These are phyloP conservation scores for Sutorius eximius DNA, from an alignment of 1,284 basidiomycete genomes.

Conservation along the genomic window DNA sequence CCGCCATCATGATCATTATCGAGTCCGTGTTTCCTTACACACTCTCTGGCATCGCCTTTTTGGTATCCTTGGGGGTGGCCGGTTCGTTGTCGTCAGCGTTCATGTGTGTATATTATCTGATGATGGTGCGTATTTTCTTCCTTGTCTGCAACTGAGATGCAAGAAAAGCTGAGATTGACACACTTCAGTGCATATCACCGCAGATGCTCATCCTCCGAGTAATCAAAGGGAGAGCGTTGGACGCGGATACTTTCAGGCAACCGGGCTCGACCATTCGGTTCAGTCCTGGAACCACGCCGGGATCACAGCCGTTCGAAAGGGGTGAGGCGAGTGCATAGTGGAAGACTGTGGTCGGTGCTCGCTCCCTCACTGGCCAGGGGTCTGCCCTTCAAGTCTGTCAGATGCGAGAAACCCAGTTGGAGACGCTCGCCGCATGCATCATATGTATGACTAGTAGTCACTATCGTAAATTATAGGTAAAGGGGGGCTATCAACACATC, in stretches of 20 bases:
- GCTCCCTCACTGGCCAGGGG: too few species aligned
- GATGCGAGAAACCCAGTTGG: background rate
- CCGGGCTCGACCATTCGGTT: slow-evolving; percentile 10
- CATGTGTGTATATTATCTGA: slow-evolving; percentile 16
- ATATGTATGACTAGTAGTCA: background rate
- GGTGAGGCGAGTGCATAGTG: background rate
- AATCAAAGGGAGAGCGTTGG: slow-evolving; percentile 16
- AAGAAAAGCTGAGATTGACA: background rate
- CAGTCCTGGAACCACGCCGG: background rate
- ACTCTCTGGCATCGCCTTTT: slow-evolving; percentile 27
- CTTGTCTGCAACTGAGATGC: too few species aligned
- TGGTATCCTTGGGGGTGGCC: slow-evolving; percentile 20
- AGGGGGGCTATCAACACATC: too few species aligned
- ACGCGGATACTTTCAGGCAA: slow-evolving; percentile 1
- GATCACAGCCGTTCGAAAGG: background rate
- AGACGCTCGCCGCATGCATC: too few species aligned
- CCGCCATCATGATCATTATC: slow-evolving; percentile 14
- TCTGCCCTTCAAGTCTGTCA: background rate
- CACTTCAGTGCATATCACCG: slow-evolving; percentile 30
- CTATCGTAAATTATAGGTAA: background rate
- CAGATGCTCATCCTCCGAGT: slow-evolving; percentile 31
- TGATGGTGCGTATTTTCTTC: slow-evolving; percentile 20
- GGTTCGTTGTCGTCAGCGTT: slow-evolving; percentile 17
- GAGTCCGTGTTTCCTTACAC: slow-evolving; percentile 32
- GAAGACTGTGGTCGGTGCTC: too few species aligned